These are phyloP conservation scores for Coccinonectria pachysandricola DNA, from an alignment of 2,329 filamentous ascomycete genomes.

Conservation along the genomic window DNA sequence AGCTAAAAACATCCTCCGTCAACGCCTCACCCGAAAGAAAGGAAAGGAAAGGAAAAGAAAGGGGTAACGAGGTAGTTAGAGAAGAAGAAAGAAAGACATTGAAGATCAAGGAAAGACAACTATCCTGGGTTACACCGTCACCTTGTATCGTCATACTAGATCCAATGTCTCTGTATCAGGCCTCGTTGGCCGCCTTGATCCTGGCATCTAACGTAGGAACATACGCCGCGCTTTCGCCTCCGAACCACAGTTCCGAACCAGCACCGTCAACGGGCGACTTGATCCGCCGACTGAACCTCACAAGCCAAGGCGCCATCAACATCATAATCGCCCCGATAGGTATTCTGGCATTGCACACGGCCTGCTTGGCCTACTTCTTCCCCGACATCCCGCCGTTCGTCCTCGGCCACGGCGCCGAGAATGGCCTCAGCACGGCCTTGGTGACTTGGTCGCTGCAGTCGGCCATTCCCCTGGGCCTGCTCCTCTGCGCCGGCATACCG, in stretches of 20 bases:
- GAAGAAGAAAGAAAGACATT: too few relatives aligned
- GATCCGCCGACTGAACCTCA: constrained; percentile 17
- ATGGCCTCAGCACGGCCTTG: constrained; percentile 20
- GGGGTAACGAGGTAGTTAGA: too few relatives aligned
- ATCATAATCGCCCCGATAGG: constrained; percentile 14
- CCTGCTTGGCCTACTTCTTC: constrained; percentile 9
- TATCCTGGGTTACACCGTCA: too few relatives aligned
- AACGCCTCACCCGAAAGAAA: too few relatives aligned
- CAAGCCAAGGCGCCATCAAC: constrained; percentile 15
- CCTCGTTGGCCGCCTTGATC: constrained; percentile 13
- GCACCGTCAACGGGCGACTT: constrained; percentile 10
- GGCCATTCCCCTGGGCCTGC: constrained; percentile 22
- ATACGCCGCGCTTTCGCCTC: constrained; percentile 22
- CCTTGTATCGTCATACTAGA: too few relatives aligned
- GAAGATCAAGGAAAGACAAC: too few relatives aligned
- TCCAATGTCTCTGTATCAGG: too few relatives aligned
- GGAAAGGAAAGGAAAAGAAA: too few relatives aligned
- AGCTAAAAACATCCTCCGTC: too few relatives aligned
- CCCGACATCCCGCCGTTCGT: constrained; percentile 13
- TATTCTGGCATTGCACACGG: constrained; percentile 12
- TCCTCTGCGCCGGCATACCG: constrained; percentile 22
- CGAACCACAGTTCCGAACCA: constrained; percentile 16
- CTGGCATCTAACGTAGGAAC: constrained; percentile 20
- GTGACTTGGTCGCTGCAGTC: constrained; percentile 28
- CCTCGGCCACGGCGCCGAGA: constrained; percentile 20